Evolutionary conservation across 2,329 filamentous ascomycete genomes (phyloP).

Genomic region (Stachybotrys elegans): DNA sequence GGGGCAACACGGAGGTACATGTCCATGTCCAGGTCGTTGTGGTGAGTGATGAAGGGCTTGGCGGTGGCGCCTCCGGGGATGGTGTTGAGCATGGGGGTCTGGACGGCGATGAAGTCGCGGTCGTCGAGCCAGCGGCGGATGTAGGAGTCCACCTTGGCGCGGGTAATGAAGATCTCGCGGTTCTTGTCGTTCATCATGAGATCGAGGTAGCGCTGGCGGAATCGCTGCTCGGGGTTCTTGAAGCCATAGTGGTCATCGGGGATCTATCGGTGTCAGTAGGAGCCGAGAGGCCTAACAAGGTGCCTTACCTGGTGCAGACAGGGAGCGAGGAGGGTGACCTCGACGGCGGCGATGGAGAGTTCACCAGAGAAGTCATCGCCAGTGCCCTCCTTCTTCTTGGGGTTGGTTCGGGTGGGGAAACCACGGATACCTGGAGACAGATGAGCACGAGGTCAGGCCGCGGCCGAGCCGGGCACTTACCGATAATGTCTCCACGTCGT

Average conservation of each 20-base stretch:
- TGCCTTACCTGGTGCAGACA: conserved; percentile 68
- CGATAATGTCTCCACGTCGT: conserved; percentile 88
- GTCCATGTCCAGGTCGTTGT: conserved; percentile 93
- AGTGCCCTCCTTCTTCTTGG: conserved; percentile 80
- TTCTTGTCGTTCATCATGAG: conserved; percentile 93
- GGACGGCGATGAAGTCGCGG: conserved; percentile 85
- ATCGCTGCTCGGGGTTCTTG: conserved; percentile 90
- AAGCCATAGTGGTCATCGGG: conserved; percentile 91
- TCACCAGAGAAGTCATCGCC: conserved; percentile 62
- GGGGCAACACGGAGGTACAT: conserved; percentile 94
- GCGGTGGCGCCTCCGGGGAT: conserved; percentile 95
- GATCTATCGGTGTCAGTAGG: conserved; percentile 18
- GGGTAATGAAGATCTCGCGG: conserved; percentile 76
- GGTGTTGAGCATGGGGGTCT: conserved; percentile 96
- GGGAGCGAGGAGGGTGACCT: conserved; percentile 81
- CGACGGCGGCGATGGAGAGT: conserved; percentile 85
- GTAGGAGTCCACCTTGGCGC: conserved; percentile 83
- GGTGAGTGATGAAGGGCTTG: conserved; percentile 86
- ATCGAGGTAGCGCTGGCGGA: conserved; percentile 90
- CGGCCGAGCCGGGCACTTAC: conserved; percentile 32
- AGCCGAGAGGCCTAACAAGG: conserved; percentile 27
- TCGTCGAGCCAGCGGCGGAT: conserved; percentile 86
- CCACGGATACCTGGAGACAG: conserved; percentile 20
- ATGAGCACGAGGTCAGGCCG: not conserved
- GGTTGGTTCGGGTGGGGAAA: conserved; percentile 59